Percentiles rank a stretch among this genome's conserved stretches.
phyloP scores from a whole-genome alignment of 164 flowering plant species.

The Liquidambar formosana region DNA sequence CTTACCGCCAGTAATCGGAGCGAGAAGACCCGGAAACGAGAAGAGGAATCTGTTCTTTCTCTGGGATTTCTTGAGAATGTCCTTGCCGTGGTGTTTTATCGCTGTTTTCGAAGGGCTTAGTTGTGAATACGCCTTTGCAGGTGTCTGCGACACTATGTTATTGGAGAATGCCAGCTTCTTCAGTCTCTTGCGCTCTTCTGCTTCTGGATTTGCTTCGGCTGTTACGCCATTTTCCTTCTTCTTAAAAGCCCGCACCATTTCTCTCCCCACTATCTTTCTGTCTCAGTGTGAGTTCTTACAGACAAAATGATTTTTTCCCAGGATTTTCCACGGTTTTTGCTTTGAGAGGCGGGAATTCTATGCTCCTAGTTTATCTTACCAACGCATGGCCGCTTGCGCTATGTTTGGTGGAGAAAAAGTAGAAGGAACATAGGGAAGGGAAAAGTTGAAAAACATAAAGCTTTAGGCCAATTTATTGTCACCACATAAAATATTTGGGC shows the following conservation, averaged over 20 bases:
- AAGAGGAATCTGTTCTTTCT: conserved; percentile 81
- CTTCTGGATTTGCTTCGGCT: conserved; percentile 39
- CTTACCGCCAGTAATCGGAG: conserved; percentile 76
- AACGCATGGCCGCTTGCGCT: no score
- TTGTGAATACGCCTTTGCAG: conserved; percentile 24
- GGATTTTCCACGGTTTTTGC: no score
- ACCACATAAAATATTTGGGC: no score
- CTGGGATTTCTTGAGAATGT: conserved; percentile 76
- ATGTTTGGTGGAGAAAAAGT: no score
- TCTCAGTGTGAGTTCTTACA: no score
- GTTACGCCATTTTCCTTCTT: conserved; percentile 15
- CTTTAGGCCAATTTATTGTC: no score
- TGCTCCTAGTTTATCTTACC: no score
- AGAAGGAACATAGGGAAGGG: no score
- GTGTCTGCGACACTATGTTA: conserved; percentile 49
- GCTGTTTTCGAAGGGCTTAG: conserved; percentile 66
- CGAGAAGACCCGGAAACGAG: conserved; percentile 83
- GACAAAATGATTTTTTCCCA: no score
- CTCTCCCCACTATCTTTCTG: no score
- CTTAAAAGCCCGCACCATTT: conserved; percentile 32
- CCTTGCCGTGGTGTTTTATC: conserved; percentile 78
- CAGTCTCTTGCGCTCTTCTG: conserved; percentile 56
- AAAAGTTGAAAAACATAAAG: no score
- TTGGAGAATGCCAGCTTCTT: conserved; percentile 52
- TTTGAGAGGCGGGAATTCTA: background rate